phyloP scores from a whole-genome alignment of 148 eudicot species.

The Amaranthus cruentus region DNA sequence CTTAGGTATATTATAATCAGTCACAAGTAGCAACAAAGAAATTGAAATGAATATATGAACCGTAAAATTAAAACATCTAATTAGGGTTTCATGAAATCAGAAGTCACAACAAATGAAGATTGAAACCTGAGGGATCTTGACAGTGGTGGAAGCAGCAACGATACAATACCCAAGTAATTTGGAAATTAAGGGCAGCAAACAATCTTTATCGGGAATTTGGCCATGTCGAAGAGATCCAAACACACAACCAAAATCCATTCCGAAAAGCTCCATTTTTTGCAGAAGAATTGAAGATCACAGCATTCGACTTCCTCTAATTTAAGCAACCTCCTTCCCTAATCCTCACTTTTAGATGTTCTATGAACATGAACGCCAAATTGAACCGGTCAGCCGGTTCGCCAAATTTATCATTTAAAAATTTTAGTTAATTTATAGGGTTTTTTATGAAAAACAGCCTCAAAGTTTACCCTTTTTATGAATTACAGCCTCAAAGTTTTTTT shows the following conservation, averaged over 20 bases:
- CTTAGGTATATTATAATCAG: too few relatives aligned
- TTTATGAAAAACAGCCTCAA: too few relatives aligned
- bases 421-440: too few relatives aligned
- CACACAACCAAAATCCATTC: slow-evolving; percentile 77
- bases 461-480: too few relatives aligned
- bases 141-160: slow-evolving; percentile 95
- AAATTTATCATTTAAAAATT: too few relatives aligned
- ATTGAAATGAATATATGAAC: not conserved
- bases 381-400: too few relatives aligned
- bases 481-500: too few relatives aligned
- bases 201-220: slow-evolving; percentile 60
- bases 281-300: not conserved
- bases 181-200: slow-evolving; percentile 78
- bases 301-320: not conserved
- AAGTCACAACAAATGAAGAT: not conserved
- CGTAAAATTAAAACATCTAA: not conserved
- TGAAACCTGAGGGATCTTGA: slow-evolving; percentile 84
- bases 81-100: not conserved
- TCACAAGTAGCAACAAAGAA: not conserved
- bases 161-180: slow-evolving; percentile 86
- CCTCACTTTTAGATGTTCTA: too few relatives aligned
- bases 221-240: slow-evolving; percentile 49
- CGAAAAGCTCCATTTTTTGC: slow-evolving; percentile 54
- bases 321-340: too few relatives aligned
- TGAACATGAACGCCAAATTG: too few relatives aligned